Evolutionary conservation across 2,329 filamentous ascomycete genomes (phyloP).

Genomic region (Scedosporium apiospermum): DNA sequence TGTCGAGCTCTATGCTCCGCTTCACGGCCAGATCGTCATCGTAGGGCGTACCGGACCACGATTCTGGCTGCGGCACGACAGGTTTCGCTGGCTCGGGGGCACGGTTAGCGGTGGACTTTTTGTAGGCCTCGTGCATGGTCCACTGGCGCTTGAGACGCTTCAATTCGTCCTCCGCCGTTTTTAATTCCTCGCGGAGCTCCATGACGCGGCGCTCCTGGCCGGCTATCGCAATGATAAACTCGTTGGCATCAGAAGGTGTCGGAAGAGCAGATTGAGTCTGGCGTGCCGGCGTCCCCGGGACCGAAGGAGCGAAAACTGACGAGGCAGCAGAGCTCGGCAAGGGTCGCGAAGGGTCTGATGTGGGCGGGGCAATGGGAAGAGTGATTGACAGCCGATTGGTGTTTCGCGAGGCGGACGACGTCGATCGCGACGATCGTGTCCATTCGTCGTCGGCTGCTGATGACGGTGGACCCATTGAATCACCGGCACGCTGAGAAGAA

Average conservation of each 20-base stretch:
- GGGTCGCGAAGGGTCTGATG: conserved; percentile 41
- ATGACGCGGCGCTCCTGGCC: conserved; percentile 85
- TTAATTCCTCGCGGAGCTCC: conserved; percentile 84
- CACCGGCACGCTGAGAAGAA: background rate
- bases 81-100: conserved; percentile 3
- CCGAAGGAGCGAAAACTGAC: conserved; percentile 20
- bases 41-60: conserved; percentile 15
- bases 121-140: conserved; percentile 65
- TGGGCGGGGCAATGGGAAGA: conserved; percentile 49
- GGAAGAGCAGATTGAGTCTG: conserved; percentile 23
- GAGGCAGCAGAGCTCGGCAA: conserved; percentile 30
- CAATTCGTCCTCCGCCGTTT: conserved; percentile 70
- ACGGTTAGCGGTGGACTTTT: conserved; percentile 50
- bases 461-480: conserved; percentile 17
- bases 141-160: conserved; percentile 73
- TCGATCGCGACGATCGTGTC: conserved; percentile 39
- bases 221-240: conserved; percentile 82
- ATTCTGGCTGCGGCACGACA: conserved; percentile 11
- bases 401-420: conserved; percentile 42
- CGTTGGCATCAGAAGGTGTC: conserved; percentile 45
- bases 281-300: conserved; percentile 42
- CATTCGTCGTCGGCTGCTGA: conserved; percentile 28
- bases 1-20: conserved; percentile 56
- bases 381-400: conserved; percentile 52
- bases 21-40: conserved; percentile 29